A percentile compares a stretch with the other conserved stretches of the same genome.
Evolutionary conservation across 495 filamentous ascomycete genomes (phyloP).

Genomic region (Penicillium daleae): DNA sequence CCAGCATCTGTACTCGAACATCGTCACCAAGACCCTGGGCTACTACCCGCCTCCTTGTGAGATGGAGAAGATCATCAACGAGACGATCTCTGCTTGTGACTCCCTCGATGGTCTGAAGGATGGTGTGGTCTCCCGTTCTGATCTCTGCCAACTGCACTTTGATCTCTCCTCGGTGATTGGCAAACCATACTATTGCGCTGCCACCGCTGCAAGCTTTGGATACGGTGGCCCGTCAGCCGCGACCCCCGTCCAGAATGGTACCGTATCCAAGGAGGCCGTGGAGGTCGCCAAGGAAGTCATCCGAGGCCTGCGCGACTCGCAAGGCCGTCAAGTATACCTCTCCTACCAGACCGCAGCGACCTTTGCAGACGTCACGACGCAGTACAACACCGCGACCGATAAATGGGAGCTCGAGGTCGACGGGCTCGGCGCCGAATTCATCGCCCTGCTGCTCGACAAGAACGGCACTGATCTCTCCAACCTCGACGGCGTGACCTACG

Average conservation of each 20-base stretch:
- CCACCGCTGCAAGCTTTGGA: constrained; percentile 15
- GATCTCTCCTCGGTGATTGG: constrained; percentile 45
- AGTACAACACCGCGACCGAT: constrained; percentile 44
- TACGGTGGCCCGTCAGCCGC: constrained; percentile 9
- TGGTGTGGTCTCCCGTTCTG: constrained; percentile 52
- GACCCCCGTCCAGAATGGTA: constrained; percentile 50
- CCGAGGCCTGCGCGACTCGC: constrained; percentile 48
- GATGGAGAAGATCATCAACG: constrained; percentile 46
- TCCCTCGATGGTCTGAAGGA: constrained; percentile 51
- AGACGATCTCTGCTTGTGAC: constrained; percentile 52
- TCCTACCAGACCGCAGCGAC: constrained; percentile 45
- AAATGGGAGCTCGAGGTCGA: constrained; percentile 41
- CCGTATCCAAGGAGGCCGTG: constrained; percentile 41
- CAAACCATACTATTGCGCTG: constrained; percentile 48
- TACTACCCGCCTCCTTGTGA: constrained; percentile 53
- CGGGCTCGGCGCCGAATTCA: constrained; percentile 41
- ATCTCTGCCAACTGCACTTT: constrained; percentile 50
- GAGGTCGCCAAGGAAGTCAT: constrained; percentile 45
- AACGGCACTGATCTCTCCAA: constrained; percentile 32
- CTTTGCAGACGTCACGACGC: constrained; percentile 47
- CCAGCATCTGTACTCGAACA: constrained; percentile 45
- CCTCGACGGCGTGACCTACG: constrained; percentile 52
- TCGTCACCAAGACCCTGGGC: constrained; percentile 40
- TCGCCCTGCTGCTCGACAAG: constrained; percentile 41
- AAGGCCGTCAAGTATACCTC: constrained; percentile 50